These are phyloP conservation scores for Rhizophora apiculata DNA, from an alignment of 345 rosid genomes.

Conservation along the genomic window DNA sequence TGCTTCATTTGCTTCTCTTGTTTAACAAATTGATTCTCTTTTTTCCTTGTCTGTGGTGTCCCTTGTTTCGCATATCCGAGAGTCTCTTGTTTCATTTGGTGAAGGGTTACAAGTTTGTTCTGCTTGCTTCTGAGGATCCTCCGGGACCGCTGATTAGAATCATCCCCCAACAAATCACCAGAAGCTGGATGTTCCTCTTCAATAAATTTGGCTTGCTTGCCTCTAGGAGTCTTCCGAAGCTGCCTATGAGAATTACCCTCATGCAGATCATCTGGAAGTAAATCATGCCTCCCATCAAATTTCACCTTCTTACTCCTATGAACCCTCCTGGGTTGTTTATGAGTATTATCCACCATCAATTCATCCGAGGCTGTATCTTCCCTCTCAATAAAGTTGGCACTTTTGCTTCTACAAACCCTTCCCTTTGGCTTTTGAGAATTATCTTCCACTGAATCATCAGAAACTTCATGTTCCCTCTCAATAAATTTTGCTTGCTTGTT, in stretches of 20 bases:
- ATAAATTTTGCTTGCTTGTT: constrained; percentile 15
- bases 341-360: constrained; percentile 20
- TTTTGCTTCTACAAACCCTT: constrained; percentile 29
- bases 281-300: constrained; percentile 24
- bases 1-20: constrained; percentile 37
- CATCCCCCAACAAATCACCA: constrained; percentile 36
- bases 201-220: constrained; percentile 33
- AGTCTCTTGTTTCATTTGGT: constrained; percentile 29
- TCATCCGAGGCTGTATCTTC: constrained; percentile 30
- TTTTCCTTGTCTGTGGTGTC: constrained; percentile 4
- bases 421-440: constrained; percentile 7
- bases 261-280: constrained; percentile 28
- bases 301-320: constrained; percentile 37
- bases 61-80: constrained; percentile 26
- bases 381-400: constrained; percentile 17
- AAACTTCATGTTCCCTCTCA: constrained; percentile 15
- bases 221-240: constrained; percentile 41
- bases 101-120: constrained; percentile 14
- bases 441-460: constrained; percentile 11
- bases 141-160: constrained; percentile 9
- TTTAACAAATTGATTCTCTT: constrained; percentile 13
- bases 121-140: constrained; percentile 19
- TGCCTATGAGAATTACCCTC: constrained; percentile 35
- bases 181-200: constrained; percentile 37
- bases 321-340: constrained; percentile 18